Evolutionary conservation across 805 yeast species (phyloP).

Genomic region (Candida pseudoglaebosa): DNA sequence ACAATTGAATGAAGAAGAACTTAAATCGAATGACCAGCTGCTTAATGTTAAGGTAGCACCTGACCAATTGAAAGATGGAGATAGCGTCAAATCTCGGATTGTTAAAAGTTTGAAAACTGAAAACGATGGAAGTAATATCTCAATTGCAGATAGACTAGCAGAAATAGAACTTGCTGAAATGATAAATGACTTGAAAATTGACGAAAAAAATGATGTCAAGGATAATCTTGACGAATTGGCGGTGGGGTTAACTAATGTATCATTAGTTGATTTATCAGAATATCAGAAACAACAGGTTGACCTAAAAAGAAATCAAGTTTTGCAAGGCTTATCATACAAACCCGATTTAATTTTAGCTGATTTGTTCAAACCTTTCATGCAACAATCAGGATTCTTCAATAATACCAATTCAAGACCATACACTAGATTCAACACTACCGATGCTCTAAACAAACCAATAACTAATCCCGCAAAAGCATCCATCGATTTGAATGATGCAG

Average conservation of each 20-base stretch:
- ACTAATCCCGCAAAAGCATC: constrained; percentile 24
- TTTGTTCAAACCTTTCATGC: constrained; percentile 29
- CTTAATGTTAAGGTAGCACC: too few relatives aligned
- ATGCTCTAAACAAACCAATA: constrained; percentile 22
- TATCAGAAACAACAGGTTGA: background rate
- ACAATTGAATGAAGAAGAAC: constrained; percentile 9
- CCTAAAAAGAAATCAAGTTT: background rate
- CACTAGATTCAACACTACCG: constrained; percentile 23
- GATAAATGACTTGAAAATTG: constrained; percentile 4
- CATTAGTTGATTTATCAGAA: background rate
- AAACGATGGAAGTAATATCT: constrained; percentile 3
- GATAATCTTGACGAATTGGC: constrained; percentile 3
- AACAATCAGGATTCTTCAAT: constrained; percentile 33
- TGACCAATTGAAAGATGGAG: too few relatives aligned
- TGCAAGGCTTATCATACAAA: constrained; percentile 17
- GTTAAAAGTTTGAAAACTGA: background rate
- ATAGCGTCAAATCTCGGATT: background rate
- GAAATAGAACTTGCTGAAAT: constrained; percentile 6
- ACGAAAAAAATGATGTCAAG: background rate
- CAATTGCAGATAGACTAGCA: constrained; percentile 7
- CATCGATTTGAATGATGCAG: constrained; percentile 39
- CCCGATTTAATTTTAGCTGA: constrained; percentile 38
- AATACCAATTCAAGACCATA: constrained; percentile 35
- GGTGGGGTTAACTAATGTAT: background rate
- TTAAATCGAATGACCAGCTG: constrained; percentile 4